A percentile compares a stretch with the other conserved stretches of the same genome.
These are phyloP conservation scores for Ophiosphaerella korrae DNA, from an alignment of 2,329 filamentous ascomycete genomes.

Conservation along the genomic window DNA sequence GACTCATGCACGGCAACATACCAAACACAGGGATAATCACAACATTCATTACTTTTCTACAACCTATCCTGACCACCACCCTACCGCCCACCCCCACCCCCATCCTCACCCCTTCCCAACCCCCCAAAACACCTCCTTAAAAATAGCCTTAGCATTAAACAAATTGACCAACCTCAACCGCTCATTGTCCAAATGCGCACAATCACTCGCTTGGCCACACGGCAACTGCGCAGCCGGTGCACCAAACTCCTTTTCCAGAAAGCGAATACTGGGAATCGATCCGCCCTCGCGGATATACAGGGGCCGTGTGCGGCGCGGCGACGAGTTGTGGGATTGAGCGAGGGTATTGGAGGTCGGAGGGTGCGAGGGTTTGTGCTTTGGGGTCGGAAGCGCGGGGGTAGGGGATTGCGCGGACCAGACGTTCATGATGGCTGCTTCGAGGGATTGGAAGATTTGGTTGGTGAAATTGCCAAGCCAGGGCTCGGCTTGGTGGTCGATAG, in stretches of 20 bases:
- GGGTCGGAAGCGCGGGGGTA: neutral
- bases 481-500: constrained; percentile 91
- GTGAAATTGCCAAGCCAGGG: constrained; percentile 93
- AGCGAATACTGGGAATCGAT: constrained; percentile 91
- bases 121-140: constrained; percentile 80
- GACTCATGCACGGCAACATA: too few relatives aligned
- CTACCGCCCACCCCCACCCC: too few relatives aligned
- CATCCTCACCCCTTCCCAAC: constrained; percentile 44
- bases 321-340: constrained; percentile 43
- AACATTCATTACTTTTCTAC: too few relatives aligned
- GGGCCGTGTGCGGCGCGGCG: constrained; percentile 52
- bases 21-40: too few relatives aligned
- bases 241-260: constrained; percentile 90
- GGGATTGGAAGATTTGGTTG: constrained; percentile 87
- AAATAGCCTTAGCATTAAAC: constrained; percentile 89
- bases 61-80: too few relatives aligned
- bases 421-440: constrained; percentile 82
- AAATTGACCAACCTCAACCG: constrained; percentile 85
- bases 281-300: constrained; percentile 96
- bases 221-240: constrained; percentile 92
- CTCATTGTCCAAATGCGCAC: constrained; percentile 94
- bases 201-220: constrained; percentile 92
- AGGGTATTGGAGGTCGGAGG: constrained; percentile 60
- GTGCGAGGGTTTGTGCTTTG: constrained; percentile 19
- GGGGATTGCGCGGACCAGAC: constrained; percentile 71